Conservation (phyloP, 345 rosid species). For the Eucalyptus camaldulensis region DNA sequence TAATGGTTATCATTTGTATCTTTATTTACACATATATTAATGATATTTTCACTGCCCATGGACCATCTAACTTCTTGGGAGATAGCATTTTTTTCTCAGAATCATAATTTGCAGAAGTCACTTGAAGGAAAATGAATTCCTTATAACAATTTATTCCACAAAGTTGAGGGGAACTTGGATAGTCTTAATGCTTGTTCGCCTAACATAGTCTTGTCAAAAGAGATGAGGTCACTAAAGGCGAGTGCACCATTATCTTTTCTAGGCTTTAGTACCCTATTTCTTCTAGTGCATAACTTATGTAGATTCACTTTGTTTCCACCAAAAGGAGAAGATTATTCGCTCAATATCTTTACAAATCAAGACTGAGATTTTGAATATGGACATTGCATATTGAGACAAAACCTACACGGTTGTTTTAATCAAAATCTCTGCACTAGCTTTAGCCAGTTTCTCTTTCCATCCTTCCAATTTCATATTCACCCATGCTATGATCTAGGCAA, state of each 20-base stretch:
- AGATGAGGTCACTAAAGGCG: neutral
- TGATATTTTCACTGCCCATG: neutral
- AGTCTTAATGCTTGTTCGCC: neutral
- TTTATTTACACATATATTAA: too few species aligned
- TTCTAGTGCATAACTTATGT: neutral
- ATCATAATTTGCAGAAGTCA: neutral
- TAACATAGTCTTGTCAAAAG: too few species aligned
- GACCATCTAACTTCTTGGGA: neutral
- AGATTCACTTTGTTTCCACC: neutral
- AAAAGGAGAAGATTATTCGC: neutral
- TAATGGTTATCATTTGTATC: too few species aligned
- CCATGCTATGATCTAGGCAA: too few species aligned
- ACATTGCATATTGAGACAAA: neutral
- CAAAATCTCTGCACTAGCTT: neutral
- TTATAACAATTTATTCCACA: neutral
- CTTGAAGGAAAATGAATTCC: neutral
- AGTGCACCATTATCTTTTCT: neutral
- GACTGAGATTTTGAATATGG: neutral
- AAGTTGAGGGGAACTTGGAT: neutral
- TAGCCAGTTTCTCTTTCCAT: neutral
- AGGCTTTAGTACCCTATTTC: neutral
- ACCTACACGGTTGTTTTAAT: accelerated
- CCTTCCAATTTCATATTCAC: neutral
- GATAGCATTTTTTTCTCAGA: neutral
- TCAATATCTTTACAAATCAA: neutral